phyloP scores from a whole-genome alignment of 352 stramenopile species.

The Globisporangium abappressorium region DNA sequence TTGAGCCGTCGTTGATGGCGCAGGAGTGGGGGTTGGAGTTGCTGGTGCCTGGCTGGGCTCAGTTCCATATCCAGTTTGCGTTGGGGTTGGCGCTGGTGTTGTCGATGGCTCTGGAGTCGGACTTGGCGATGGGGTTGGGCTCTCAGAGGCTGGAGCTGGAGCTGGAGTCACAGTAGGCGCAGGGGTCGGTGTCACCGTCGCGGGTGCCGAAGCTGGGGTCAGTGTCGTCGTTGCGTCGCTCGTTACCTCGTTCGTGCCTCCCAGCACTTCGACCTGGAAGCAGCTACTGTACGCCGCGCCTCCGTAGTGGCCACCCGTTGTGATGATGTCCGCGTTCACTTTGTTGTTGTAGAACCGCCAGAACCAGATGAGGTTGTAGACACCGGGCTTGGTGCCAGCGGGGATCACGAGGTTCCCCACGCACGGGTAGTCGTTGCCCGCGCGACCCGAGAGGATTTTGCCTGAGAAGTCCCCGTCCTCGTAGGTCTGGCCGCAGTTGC shows the following conservation, averaged over 20 bases:
- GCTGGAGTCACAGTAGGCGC: not conserved
- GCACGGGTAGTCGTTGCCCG: conserved; percentile 56
- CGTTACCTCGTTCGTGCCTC: not conserved
- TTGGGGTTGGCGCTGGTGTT: no score
- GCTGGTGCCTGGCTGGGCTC: not conserved
- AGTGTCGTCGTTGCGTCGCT: not conserved
- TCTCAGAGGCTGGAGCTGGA: no score
- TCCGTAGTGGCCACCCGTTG: conserved; percentile 31
- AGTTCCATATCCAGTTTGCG: not conserved
- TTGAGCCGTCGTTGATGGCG: not conserved
- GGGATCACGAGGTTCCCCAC: conserved; percentile 33
- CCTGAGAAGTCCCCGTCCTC: conserved; percentile 36
- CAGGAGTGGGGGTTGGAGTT: not conserved
- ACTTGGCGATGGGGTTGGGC: not conserved
- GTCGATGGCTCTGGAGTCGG: no score
- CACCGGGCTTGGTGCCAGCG: conserved; percentile 23
- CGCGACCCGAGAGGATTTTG: conserved; percentile 35
- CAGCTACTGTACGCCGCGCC: conserved; percentile 63
- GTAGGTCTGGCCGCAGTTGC: conserved; percentile 54
- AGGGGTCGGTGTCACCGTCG: not conserved
- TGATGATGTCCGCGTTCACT: conserved; percentile 18
- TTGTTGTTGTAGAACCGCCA: conserved; percentile 67
- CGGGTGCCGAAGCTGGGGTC: not conserved
- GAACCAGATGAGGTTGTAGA: conserved; percentile 73
- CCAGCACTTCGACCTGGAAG: conserved; percentile 54